phyloP scores from a whole-genome alignment of 805 yeast genomes.

The Kluyveromyces siamensis region DNA sequence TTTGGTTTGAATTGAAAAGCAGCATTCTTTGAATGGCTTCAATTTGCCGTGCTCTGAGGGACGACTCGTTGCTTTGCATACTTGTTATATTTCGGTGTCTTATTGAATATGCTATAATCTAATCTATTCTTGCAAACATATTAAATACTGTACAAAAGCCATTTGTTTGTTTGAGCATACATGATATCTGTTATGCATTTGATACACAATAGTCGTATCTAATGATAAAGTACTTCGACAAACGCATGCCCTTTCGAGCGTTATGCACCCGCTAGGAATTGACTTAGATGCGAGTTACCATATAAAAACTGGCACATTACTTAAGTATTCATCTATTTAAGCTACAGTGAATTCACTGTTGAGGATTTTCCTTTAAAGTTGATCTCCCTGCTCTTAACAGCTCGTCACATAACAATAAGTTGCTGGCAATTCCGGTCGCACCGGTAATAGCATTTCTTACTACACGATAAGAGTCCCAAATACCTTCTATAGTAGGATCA shows the following conservation, averaged over 20 bases:
- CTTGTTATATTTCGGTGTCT: not conserved
- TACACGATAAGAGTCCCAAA: constrained; percentile 95
- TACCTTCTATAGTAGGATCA: constrained; percentile 90
- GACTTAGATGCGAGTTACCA: not conserved
- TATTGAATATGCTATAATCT: too few relatives aligned
- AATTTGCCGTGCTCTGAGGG: constrained; percentile 36
- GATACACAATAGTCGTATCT: too few relatives aligned
- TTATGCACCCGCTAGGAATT: not conserved
- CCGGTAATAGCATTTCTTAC: constrained; percentile 85
- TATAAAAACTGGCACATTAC: not conserved
- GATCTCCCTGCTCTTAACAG: constrained; percentile 94
- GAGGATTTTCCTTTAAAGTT: constrained; percentile 61
- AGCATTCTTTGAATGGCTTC: constrained; percentile 69
- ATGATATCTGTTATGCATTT: too few relatives aligned
- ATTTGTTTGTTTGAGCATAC: not conserved
- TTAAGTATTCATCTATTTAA: not conserved
- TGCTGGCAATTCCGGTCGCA: constrained; percentile 91
- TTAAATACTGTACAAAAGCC: not conserved
- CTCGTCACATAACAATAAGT: constrained; percentile 89
- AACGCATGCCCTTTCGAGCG: not conserved
- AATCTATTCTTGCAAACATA: too few relatives aligned
- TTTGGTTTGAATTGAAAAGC: constrained; percentile 60
- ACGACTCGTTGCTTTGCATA: constrained; percentile 10
- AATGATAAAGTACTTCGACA: too few relatives aligned
- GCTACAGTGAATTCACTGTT: constrained; percentile 9